phyloP scores from a whole-genome alignment of 148 eudicot genomes.

The Pouteria glomerata region DNA sequence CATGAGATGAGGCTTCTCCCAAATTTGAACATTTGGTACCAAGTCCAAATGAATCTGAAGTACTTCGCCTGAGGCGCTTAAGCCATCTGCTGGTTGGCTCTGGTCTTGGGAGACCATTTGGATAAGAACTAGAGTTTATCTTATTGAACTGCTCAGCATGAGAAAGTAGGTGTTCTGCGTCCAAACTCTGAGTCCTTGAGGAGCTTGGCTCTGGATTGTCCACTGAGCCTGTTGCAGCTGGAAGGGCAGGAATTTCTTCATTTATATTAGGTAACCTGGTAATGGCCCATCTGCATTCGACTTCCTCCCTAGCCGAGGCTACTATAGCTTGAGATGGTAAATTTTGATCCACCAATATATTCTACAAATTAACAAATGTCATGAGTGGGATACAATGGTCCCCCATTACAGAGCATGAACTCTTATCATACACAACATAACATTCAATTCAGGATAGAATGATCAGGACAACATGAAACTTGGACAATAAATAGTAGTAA shows the following conservation, averaged over 20 bases:
- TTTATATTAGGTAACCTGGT: constrained; percentile 42
- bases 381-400: background rate
- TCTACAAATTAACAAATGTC: constrained; percentile 22
- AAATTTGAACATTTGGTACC: constrained; percentile 43
- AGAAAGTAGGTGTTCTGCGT: constrained; percentile 45
- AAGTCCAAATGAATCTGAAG: constrained; percentile 31
- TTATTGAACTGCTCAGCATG: constrained; percentile 28
- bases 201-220: constrained; percentile 46
- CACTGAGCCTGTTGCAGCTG: constrained; percentile 34
- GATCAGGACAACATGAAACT: background rate
- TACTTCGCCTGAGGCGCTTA: constrained; percentile 61
- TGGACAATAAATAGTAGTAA: background rate
- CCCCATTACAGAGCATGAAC: background rate
- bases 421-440: background rate
- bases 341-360: constrained; percentile 13
- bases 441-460: background rate
- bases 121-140: constrained; percentile 12
- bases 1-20: constrained; percentile 38
- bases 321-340: constrained; percentile 9
- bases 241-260: constrained; percentile 37
- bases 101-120: constrained; percentile 8
- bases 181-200: constrained; percentile 75
- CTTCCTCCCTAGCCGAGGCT: constrained; percentile 28
- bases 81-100: constrained; percentile 64
- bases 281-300: constrained; percentile 20